Percentiles rank a stretch among this genome's conserved stretches.
Evolutionary conservation across 768 basidiomycete species (phyloP).

Genomic region (Rhodosporidiobolus odoratus): DNA sequence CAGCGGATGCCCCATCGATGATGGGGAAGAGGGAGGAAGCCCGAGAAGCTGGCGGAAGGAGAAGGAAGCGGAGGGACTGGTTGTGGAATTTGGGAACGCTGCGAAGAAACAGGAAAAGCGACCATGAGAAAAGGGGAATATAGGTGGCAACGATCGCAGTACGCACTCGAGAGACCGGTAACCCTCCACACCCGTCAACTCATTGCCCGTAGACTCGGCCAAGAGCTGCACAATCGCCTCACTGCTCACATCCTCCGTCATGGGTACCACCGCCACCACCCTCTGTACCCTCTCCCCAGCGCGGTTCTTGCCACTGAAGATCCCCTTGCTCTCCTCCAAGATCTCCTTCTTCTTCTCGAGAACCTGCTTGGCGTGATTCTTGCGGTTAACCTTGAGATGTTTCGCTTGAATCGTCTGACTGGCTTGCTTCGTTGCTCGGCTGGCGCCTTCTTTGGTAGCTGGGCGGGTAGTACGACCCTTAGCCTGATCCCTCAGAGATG

Average conservation of each 20-base stretch:
- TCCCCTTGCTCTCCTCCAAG: conserved; percentile 63
- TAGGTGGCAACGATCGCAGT: too few relatives aligned
- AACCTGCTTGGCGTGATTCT: conserved; percentile 77
- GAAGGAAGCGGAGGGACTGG: conserved; percentile 75
- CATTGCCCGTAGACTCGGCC: conserved; percentile 57
- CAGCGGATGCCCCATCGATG: conserved; percentile 76
- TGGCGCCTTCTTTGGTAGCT: conserved; percentile 18
- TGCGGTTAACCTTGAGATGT: conserved; percentile 70
- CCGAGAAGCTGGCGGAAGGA: conserved; percentile 50
- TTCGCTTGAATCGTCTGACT: conserved; percentile 49
- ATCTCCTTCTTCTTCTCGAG: conserved; percentile 67
- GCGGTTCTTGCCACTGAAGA: conserved; percentile 59
- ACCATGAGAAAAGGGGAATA: conserved; percentile 8
- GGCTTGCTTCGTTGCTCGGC: conserved; percentile 29
- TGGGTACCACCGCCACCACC: conserved; percentile 79
- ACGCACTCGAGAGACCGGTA: conserved; percentile 29
- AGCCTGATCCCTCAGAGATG: conserved; percentile 62
- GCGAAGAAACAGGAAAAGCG: conserved; percentile 5
- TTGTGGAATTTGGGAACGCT: conserved; percentile 76
- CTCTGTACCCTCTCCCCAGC: conserved; percentile 67
- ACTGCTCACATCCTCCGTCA: conserved; percentile 63
- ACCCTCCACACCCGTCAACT: conserved; percentile 49
- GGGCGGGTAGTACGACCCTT: conserved; percentile 48
- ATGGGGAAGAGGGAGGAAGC: conserved; percentile 58
- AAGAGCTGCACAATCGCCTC: conserved; percentile 57